Percentiles rank a stretch among this genome's conserved stretches.
These are phyloP conservation scores for Barnettozyma sp. DNA, from an alignment of 805 yeast genomes.

Conservation along the genomic window DNA sequence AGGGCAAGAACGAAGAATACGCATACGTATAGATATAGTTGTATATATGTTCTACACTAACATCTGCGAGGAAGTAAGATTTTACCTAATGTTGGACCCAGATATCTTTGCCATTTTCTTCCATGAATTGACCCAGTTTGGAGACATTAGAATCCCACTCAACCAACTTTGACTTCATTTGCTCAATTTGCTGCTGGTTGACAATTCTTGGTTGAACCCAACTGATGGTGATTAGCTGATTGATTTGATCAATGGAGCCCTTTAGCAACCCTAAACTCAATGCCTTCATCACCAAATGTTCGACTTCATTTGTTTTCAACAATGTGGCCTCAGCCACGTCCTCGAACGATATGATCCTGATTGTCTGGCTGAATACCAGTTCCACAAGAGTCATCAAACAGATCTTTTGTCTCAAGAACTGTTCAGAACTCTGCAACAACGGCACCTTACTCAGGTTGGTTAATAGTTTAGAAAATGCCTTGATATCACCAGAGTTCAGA, in stretches of 20 bases:
- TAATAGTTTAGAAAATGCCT: slow-evolving; percentile 48
- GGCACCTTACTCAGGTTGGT: slow-evolving; percentile 41
- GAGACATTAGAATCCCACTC: slow-evolving; percentile 77
- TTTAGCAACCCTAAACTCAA: slow-evolving; percentile 74
- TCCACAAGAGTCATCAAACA: slow-evolving; percentile 90
- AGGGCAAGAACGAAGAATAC: too few species aligned
- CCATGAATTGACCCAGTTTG: slow-evolving; percentile 55
- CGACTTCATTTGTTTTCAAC: slow-evolving; percentile 60
- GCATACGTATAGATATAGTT: too few species aligned
- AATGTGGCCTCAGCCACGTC: slow-evolving; percentile 71
- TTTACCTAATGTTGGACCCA: slow-evolving; percentile 45
- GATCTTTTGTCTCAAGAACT: slow-evolving; percentile 80
- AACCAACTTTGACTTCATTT: slow-evolving; percentile 65
- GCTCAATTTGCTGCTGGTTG: slow-evolving; percentile 69
- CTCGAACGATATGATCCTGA: slow-evolving; percentile 63
- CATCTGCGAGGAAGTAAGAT: neutral
- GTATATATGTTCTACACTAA: too few species aligned
- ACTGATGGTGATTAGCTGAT: slow-evolving; percentile 65
- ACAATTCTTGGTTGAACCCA: slow-evolving; percentile 97
- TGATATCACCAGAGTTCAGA: slow-evolving; percentile 73
- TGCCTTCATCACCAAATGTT: slow-evolving; percentile 86
- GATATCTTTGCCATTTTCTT: slow-evolving; percentile 51
- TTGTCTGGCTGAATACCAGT: slow-evolving; percentile 72
- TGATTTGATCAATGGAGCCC: slow-evolving; percentile 89
- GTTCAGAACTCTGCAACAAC: slow-evolving; percentile 47